Evolutionary conservation across 176 grass and related monocot genomes (phyloP).

Genomic region (Triticum monococcum): DNA sequence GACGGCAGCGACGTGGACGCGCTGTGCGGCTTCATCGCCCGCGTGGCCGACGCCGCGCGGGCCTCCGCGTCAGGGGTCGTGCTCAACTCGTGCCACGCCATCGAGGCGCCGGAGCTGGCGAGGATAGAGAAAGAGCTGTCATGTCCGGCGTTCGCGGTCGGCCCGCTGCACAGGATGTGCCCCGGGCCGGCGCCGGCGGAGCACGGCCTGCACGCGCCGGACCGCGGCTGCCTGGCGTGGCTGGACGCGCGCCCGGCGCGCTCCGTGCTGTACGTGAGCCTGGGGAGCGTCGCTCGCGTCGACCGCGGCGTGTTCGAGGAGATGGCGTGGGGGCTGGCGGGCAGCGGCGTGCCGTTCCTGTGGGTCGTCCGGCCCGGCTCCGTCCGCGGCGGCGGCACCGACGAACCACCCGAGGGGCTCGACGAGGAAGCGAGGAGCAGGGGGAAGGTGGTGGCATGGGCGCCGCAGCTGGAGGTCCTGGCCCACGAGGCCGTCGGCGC

Average conservation of each 20-base stretch:
- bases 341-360: constrained; percentile 34
- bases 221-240: constrained; percentile 40
- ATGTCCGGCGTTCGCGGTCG: constrained; percentile 26
- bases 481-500: constrained; percentile 9
- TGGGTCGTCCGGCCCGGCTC: constrained; percentile 36
- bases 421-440: neutral
- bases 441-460: constrained; percentile 36
- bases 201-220: neutral
- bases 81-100: constrained; percentile 31
- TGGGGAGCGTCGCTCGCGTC: constrained; percentile 8
- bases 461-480: constrained; percentile 37
- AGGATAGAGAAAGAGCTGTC: neutral
- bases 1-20: neutral
- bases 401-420: neutral
- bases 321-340: constrained; percentile 27
- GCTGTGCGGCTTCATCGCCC: neutral
- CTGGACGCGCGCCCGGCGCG: constrained; percentile 15
- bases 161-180: constrained; percentile 27
- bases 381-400: neutral
- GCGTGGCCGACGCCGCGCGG: neutral
- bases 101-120: constrained; percentile 26
- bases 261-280: constrained; percentile 48
- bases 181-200: neutral
- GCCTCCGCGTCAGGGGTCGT: neutral
- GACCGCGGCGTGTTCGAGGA: constrained; percentile 7